phyloP scores from a whole-genome alignment of 108 stramenopile species.

The Stephanodiscus triporus region DNA sequence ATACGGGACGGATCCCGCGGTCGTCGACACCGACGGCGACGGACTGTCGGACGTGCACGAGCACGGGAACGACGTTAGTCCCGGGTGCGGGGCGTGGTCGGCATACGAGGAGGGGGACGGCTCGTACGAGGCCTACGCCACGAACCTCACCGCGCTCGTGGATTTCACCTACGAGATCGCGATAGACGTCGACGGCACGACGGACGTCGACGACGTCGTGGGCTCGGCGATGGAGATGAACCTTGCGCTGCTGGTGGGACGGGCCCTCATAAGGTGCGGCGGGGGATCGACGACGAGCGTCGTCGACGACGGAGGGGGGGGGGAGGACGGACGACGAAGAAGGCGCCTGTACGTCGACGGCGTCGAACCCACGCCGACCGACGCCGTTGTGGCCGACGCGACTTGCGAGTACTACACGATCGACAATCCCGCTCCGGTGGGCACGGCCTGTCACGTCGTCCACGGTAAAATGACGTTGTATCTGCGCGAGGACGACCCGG shows the following conservation, averaged over 20 bases:
- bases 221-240: conserved; percentile 8
- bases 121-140: background rate
- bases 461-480: conserved; percentile 37
- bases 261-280: conserved; percentile 18
- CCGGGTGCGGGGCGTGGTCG: conserved; percentile 22
- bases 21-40: conserved; percentile 20
- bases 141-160: conserved; percentile 8
- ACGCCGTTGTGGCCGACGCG: background rate
- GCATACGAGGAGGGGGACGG: background rate
- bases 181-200: background rate
- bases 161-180: conserved; percentile 29
- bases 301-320: background rate
- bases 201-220: conserved; percentile 1
- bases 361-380: conserved; percentile 4
- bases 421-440: background rate
- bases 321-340: background rate
- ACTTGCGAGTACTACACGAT: conserved; percentile 24
- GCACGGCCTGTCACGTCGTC: conserved; percentile 19
- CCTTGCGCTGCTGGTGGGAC: conserved; percentile 18
- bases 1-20: conserved; percentile 17
- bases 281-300: background rate
- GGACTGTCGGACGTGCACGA: conserved; percentile 18
- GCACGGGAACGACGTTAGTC: conserved; percentile 3
- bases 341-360: conserved; percentile 13
- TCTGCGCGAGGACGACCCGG: conserved; percentile 24